A percentile compares a stretch with the other conserved stretches of the same genome.
These are phyloP conservation scores for Coniochaeta sp. DNA, from an alignment of 2,329 filamentous ascomycete species.

Conservation along the genomic window DNA sequence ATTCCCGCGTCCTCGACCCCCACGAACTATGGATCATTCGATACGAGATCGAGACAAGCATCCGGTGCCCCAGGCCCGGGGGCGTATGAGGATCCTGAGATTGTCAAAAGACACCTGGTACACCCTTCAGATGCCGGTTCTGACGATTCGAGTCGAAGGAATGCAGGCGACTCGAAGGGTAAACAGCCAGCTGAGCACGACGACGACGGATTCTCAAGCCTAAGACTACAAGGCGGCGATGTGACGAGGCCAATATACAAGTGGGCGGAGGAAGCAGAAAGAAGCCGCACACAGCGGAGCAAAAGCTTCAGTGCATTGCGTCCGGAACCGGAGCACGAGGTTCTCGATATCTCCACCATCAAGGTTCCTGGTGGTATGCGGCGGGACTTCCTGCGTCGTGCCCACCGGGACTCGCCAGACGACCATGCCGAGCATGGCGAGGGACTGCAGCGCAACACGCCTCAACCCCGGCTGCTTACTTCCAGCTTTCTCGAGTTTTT, in stretches of 20 bases:
- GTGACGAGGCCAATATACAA: constrained; percentile 92
- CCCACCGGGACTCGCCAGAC: constrained; percentile 55
- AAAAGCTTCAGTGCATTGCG: constrained; percentile 79
- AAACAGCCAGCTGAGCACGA: constrained; percentile 45
- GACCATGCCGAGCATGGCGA: constrained; percentile 27
- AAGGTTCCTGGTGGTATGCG: constrained; percentile 91
- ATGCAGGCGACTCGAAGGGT: constrained; percentile 38
- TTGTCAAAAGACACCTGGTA: constrained; percentile 83
- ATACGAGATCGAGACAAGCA: constrained; percentile 50
- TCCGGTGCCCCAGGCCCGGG: constrained; percentile 39
- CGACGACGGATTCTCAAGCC: constrained; percentile 84
- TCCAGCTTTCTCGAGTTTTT: constrained; percentile 94
- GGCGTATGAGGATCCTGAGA: constrained; percentile 81
- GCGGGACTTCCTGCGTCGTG: constrained; percentile 77
- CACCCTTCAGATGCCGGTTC: constrained; percentile 49
- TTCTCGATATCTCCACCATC: constrained; percentile 81
- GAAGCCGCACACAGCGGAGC: constrained; percentile 48
- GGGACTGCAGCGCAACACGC: constrained; percentile 25
- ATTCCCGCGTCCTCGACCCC: constrained; percentile 44
- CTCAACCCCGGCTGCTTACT: constrained; percentile 64
- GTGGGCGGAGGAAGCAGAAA: constrained; percentile 82
- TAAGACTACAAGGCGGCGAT: constrained; percentile 89
- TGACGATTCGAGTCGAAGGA: constrained; percentile 34
- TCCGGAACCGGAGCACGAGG: constrained; percentile 71
- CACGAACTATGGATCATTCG: constrained; percentile 81